Evolutionary conservation across 2,329 filamentous ascomycete genomes (phyloP), one percentile per base, ranked within the genome.

Genomic region (Cryphonectria nitschkei): DNA sequence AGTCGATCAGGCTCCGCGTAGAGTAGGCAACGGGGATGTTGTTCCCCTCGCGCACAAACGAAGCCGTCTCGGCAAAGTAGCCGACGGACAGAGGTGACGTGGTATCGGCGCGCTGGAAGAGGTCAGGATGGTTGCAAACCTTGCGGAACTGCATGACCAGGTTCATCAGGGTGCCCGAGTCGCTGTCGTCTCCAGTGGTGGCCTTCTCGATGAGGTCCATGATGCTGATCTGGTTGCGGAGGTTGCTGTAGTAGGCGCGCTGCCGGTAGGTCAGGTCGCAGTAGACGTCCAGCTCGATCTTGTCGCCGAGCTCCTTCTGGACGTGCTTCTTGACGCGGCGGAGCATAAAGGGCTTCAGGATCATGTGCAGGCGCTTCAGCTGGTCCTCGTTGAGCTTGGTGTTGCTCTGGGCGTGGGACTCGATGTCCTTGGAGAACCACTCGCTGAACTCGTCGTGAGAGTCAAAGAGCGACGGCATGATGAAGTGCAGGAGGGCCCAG

Each of bases 101-200:
- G 11, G 94, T 97, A 73, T 98, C 95, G 13, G 95, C 95, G 62
- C 96, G 92, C 81, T 99, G 95, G 76, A 99, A 99, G 46, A 99
- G 83, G 82, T 99, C 96, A 0, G 96, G 96, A 79, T 99, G 96
- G 78, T 99, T 99, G 84, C 96, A 99, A 70, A 99, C 96, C 83
- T 99, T 99, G 76, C 96, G 90, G 88, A 99, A 99, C 82, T 99
- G 96, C 96, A 99, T 99, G 74, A 99, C 96, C 74, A 99, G 86
- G 81, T 99, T 99, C 96, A 99, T 98, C 77, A 99, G 83, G 1
- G 95, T 98, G 56, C 95, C 95, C 50, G 93, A 97, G 79, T 98
- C 96, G 76, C 95, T 91, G 65, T 98, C 96, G 76, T 98, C 95
- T 50, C 96, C 96, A 75, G 96, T 88, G 2, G 95, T 95, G 1